Evolutionary conservation across 257 asterid species (phyloP).

Genomic region (Lavandula angustifolia): DNA sequence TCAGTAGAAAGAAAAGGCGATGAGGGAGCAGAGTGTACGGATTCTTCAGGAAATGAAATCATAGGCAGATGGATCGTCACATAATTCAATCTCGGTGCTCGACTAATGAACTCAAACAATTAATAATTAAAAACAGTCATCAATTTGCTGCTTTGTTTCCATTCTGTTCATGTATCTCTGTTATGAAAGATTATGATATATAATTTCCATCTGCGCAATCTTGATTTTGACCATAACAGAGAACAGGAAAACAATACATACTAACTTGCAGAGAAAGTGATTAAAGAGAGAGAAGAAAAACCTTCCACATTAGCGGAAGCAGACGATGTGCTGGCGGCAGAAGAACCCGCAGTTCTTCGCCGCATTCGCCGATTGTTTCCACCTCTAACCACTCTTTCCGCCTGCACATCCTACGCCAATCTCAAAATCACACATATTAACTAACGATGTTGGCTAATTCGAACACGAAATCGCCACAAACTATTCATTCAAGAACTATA

Average conservation of each 20-base stretch:
- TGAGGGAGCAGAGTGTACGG: neutral
- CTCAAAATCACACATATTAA: constrained; percentile 9
- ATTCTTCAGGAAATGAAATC: neutral
- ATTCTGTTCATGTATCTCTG: too few relatives aligned
- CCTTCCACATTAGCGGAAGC: constrained; percentile 73
- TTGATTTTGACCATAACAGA: constrained; percentile 2
- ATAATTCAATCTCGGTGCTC: neutral
- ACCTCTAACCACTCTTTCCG: constrained; percentile 73
- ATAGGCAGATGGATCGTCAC: neutral
- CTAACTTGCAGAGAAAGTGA: neutral
- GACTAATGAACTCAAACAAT: constrained; percentile 10
- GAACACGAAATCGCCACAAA: neutral
- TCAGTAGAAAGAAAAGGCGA: constrained; percentile 10
- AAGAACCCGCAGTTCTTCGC: constrained; percentile 71
- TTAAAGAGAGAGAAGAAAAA: constrained; percentile 9
- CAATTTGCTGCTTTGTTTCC: neutral
- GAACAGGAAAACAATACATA: neutral
- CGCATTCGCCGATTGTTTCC: constrained; percentile 63
- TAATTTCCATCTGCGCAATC: neutral
- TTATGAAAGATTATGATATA: neutral
- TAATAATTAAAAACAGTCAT: neutral
- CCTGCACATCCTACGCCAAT: constrained; percentile 52
- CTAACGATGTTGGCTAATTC: neutral
- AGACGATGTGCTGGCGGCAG: constrained; percentile 81
- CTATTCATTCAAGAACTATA: neutral